Evolutionary conservation across 139 green algal species (phyloP).

Genomic region (Astrephomene gubernaculifera): DNA sequence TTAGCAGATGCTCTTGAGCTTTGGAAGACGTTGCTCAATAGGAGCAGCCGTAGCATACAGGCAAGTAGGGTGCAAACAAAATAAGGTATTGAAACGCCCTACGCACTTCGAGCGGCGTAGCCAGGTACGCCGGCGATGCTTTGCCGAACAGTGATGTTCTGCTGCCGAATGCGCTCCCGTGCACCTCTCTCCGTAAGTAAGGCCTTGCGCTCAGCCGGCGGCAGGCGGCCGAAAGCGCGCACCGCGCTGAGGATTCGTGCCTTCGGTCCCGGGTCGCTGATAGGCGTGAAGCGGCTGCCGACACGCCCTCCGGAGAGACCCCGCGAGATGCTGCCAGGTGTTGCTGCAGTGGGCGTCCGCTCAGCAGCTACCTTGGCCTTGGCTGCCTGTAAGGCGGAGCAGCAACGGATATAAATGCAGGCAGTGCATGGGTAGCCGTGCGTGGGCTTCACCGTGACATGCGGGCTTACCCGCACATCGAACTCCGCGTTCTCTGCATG

Average conservation of each 20-base stretch:
- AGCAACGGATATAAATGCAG: not conserved
- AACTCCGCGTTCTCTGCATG: conserved; percentile 56
- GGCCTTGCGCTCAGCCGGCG: conserved; percentile 12
- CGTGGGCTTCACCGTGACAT: not conserved
- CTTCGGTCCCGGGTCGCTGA: conserved; percentile 32
- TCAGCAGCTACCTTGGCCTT: not conserved
- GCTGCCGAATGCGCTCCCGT: conserved; percentile 37
- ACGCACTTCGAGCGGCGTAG: no score
- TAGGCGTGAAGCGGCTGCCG: not conserved
- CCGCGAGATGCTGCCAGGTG: no score
- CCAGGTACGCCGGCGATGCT: conserved; percentile 47
- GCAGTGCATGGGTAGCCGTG: no score
- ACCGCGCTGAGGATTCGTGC: conserved; percentile 4
- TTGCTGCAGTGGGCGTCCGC: not conserved
- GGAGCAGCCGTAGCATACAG: no score
- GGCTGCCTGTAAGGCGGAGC: not conserved
- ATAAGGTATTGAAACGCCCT: no score
- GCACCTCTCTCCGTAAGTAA: conserved; percentile 61
- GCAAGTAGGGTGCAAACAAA: no score
- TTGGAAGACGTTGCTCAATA: no score
- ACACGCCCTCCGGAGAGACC: not conserved
- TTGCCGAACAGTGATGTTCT: conserved; percentile 63
- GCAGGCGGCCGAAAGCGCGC: conserved; percentile 19
- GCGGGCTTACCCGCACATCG: conserved; percentile 55
- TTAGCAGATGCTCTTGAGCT: no score